Evolutionary conservation across 768 basidiomycete species (phyloP).

Genomic region (Strobilomyces echinocephalus): DNA sequence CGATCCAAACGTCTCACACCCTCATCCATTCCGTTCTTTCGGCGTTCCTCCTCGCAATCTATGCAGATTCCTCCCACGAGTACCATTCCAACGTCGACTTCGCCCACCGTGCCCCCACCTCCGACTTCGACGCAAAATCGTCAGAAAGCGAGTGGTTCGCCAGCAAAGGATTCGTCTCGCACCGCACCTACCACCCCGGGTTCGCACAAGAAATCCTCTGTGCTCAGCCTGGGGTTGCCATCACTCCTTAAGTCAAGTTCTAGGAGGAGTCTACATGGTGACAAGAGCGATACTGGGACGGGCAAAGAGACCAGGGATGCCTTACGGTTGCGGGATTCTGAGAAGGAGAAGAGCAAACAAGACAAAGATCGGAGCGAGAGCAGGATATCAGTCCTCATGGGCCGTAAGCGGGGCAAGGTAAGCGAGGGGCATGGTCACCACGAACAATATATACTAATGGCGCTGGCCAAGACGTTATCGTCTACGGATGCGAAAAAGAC

Average conservation of each 20-base stretch:
- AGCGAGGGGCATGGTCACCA: slow-evolving; percentile 18
- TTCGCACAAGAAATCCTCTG: slow-evolving; percentile 76
- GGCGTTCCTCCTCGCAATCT: slow-evolving; percentile 85
- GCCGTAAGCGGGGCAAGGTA: slow-evolving; percentile 89
- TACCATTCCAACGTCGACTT: slow-evolving; percentile 37
- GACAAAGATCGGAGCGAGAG: slow-evolving; percentile 89
- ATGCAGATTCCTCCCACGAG: slow-evolving; percentile 60
- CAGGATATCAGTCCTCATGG: slow-evolving; percentile 82
- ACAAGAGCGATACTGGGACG: slow-evolving; percentile 36
- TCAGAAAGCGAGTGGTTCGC: slow-evolving; percentile 44
- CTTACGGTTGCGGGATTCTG: slow-evolving; percentile 36
- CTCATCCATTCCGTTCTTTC: slow-evolving; percentile 91
- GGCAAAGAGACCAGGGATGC: slow-evolving; percentile 55
- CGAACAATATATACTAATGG: slow-evolving; percentile 9
- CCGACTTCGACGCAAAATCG: slow-evolving; percentile 39
- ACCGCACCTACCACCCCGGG: slow-evolving; percentile 52
- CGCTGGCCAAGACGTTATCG: slow-evolving; percentile 63
- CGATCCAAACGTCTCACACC: slow-evolving; percentile 79
- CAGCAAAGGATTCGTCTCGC: slow-evolving; percentile 49
- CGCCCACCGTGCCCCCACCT: slow-evolving; percentile 52
- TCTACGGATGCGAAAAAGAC: slow-evolving; percentile 76
- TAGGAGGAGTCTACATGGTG: slow-evolving; percentile 70
- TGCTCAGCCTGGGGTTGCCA: slow-evolving; percentile 74
- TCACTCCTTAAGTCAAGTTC: slow-evolving; percentile 85
- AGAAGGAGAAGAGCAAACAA: slow-evolving; percentile 60